A percentile compares a stretch with the other conserved stretches of the same genome.
These are phyloP conservation scores for Saccharomycopsis fodiens DNA, from an alignment of 805 yeast species.

Conservation along the genomic window DNA sequence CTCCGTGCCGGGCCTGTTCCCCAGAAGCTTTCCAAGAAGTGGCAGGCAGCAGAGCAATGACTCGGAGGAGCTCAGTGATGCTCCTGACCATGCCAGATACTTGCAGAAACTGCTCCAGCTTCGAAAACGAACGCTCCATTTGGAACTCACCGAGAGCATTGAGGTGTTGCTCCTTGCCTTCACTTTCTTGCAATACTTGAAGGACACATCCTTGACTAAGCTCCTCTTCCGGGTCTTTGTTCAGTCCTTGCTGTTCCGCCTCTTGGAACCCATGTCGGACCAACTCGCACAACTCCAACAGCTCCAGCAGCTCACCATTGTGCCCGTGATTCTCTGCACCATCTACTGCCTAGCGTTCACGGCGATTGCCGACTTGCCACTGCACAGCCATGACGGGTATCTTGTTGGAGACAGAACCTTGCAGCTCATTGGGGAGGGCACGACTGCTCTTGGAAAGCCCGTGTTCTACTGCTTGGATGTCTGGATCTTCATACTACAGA, in stretches of 20 bases:
- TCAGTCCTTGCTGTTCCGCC: neutral
- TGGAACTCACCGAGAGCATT: constrained; percentile 7
- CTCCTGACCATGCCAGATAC: too few species aligned
- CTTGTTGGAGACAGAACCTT: constrained; percentile 15
- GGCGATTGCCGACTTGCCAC: constrained; percentile 5
- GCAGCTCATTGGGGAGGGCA: constrained; percentile 16
- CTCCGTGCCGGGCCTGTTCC: neutral
- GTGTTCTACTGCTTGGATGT: constrained; percentile 12
- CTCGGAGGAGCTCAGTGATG: neutral
- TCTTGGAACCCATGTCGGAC: constrained; percentile 3
- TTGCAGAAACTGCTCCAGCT: neutral
- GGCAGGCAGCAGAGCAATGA: too few species aligned
- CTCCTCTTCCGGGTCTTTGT: constrained; percentile 7
- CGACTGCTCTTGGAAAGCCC: constrained; percentile 4
- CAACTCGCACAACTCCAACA: neutral
- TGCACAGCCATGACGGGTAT: constrained; percentile 2
- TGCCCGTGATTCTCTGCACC: constrained; percentile 6
- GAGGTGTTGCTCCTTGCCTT: constrained; percentile 11
- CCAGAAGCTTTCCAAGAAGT: neutral
- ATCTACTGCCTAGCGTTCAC: constrained; percentile 12
- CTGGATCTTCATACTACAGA: constrained; percentile 12
- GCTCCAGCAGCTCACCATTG: constrained; percentile 2
- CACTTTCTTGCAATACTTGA: constrained; percentile 12
- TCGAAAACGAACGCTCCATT: constrained; percentile 2
- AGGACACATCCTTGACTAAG: constrained; percentile 17